These are phyloP conservation scores for Paecilomyces niveus DNA, from an alignment of 2,329 filamentous ascomycete species.

Conservation along the genomic window DNA sequence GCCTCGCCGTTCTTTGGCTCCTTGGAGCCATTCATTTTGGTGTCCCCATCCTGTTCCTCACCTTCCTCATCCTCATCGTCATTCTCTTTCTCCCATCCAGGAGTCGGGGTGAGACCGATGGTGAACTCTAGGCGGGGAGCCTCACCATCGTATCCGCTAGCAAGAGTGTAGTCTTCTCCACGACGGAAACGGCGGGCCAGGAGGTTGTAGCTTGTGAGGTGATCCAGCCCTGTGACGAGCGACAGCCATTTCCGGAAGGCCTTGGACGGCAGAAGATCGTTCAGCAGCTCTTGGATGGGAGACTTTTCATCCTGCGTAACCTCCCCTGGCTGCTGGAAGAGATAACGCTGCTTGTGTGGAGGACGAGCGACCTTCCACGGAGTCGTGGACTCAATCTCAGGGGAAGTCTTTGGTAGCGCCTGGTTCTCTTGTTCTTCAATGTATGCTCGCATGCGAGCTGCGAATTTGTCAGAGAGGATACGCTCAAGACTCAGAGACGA, in stretches of 20 bases:
- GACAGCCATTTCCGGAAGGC: conserved; percentile 88
- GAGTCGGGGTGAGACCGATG: conserved; percentile 74
- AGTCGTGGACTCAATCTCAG: conserved; percentile 52
- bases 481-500: conserved; percentile 76
- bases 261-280: conserved; percentile 73
- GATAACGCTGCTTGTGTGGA: conserved; percentile 90
- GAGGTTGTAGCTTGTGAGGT: conserved; percentile 64
- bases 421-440: conserved; percentile 59
- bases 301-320: conserved; percentile 24
- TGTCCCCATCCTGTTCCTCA: conserved; percentile 22
- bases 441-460: conserved; percentile 61
- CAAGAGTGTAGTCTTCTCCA: conserved; percentile 86
- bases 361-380: conserved; percentile 73
- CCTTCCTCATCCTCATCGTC: conserved; percentile 45
- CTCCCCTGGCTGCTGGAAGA: conserved; percentile 60
- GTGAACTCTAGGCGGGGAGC: conserved; percentile 78
- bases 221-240: conserved; percentile 64
- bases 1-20: conserved; percentile 25
- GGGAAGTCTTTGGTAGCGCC: conserved; percentile 35
- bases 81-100: conserved; percentile 73
- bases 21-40: conserved; percentile 1
- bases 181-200: conserved; percentile 81
- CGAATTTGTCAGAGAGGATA: conserved; percentile 73
- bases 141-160: conserved; percentile 68
- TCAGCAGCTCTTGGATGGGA: conserved; percentile 68